A percentile compares a stretch with the other conserved stretches of the same genome.
phyloP scores from a whole-genome alignment of 306 rosid species.

The Acmispon strigosus region DNA sequence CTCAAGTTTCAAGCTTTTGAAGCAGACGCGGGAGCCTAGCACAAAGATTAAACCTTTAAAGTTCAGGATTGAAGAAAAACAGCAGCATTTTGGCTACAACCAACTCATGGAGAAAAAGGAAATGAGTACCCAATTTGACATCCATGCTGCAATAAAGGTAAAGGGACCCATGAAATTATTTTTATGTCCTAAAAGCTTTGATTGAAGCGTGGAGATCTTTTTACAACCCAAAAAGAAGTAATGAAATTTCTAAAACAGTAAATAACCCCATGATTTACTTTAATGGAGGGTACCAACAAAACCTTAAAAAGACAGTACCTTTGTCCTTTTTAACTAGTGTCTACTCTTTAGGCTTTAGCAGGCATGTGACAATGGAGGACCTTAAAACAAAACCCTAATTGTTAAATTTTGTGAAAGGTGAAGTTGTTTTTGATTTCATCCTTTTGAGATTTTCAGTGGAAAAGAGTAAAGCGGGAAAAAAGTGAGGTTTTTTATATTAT shows the following conservation, averaged over 20 bases:
- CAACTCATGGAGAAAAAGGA: constrained; percentile 34
- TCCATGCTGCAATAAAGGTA: constrained; percentile 45
- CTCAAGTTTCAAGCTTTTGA: constrained; percentile 22
- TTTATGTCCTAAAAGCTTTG: constrained; percentile 24
- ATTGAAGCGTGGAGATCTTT: constrained; percentile 14
- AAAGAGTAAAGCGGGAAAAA: constrained; percentile 42
- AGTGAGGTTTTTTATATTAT: neutral
- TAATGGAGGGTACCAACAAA: constrained; percentile 31
- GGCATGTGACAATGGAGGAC: constrained; percentile 35
- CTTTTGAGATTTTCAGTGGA: constrained; percentile 27
- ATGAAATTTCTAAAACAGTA: neutral
- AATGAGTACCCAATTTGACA: constrained; percentile 43
- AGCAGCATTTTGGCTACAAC: constrained; percentile 30
- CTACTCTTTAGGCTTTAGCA: constrained; percentile 21
- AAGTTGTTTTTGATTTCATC: constrained; percentile 9
- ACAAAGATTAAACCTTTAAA: constrained; percentile 21
- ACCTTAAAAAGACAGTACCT: constrained; percentile 29
- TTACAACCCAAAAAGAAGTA: constrained; percentile 10
- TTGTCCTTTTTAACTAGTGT: constrained; percentile 23
- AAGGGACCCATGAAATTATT: constrained; percentile 48
- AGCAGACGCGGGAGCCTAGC: constrained; percentile 10
- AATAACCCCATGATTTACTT: constrained; percentile 25
- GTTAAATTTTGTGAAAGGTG: neutral
- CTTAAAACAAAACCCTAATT: constrained; percentile 16
- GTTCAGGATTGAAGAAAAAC: constrained; percentile 1